Percentiles rank a stretch among this genome's conserved stretches.
phyloP scores from a whole-genome alignment of 768 basidiomycete species.

The Mycena vitilis region DNA sequence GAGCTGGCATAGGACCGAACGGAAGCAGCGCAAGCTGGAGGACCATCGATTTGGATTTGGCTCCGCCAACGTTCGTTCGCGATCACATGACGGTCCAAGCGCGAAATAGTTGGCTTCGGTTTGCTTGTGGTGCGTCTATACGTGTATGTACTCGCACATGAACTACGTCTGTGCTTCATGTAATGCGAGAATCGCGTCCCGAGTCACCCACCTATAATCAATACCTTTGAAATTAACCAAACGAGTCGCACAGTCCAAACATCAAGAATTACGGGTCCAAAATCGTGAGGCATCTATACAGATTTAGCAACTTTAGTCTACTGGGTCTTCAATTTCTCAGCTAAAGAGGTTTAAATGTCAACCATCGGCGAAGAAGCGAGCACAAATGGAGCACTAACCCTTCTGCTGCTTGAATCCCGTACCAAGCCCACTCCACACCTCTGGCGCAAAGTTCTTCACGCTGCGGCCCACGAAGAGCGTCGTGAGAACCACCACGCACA shows the following conservation, averaged over 20 bases:
- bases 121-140: no score
- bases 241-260: no score
- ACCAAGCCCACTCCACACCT: neutral
- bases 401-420: conserved; percentile 20
- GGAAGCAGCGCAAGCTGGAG: no score
- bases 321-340: conserved; percentile 36
- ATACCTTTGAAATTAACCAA: no score
- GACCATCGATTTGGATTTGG: no score
- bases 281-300: neutral
- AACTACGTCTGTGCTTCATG: no score
- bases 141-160: no score
- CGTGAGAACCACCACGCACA: conserved; percentile 75
- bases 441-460: conserved; percentile 68
- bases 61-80: neutral
- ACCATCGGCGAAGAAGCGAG: neutral
- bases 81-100: neutral
- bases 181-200: no score
- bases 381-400: conserved; percentile 13
- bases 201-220: no score
- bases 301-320: conserved; percentile 17
- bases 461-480: conserved; percentile 72
- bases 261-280: no score
- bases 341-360: conserved; percentile 1
- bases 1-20: neutral
- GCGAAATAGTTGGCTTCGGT: neutral